Conservation (phyloP, 2,329 filamentous ascomycete genomes). For the Arthrobotrys musiformis region DNA sequence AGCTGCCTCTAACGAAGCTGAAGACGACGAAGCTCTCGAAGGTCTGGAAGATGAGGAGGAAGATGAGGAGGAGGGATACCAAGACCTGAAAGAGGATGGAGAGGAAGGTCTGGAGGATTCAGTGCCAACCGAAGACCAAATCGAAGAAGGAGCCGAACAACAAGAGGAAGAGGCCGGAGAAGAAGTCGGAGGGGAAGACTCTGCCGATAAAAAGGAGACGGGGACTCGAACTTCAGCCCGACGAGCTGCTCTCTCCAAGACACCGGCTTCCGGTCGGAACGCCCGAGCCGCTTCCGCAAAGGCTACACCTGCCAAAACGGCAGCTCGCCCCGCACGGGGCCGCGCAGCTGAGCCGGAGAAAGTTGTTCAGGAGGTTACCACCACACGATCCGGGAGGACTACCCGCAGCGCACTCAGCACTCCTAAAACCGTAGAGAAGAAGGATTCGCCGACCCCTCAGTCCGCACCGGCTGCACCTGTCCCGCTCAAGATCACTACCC, state of each 20-base stretch:
- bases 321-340: not conserved
- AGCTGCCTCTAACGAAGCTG: slow-evolving; percentile 12
- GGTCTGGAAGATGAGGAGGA: not conserved
- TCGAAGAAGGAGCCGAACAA: not conserved
- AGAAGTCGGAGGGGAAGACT: slow-evolving; percentile 10
- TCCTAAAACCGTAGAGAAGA: slow-evolving; percentile 33
- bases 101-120: not conserved
- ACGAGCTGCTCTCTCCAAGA: slow-evolving; percentile 34
- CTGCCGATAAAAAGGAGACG: slow-evolving; percentile 25
- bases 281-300: slow-evolving; percentile 9
- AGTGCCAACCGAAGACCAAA: not conserved
- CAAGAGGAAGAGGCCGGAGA: slow-evolving; percentile 1
- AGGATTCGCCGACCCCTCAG: slow-evolving; percentile 27
- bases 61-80: not conserved
- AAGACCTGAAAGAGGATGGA: slow-evolving; percentile 15
- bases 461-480: slow-evolving; percentile 8
- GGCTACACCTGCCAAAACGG: slow-evolving; percentile 9
- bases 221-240: slow-evolving; percentile 26
- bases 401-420: slow-evolving; percentile 48
- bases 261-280: slow-evolving; percentile 4
- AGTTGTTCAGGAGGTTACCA: slow-evolving; percentile 49
- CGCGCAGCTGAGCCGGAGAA: slow-evolving; percentile 34
- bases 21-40: not conserved
- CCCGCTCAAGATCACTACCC: slow-evolving; percentile 49
- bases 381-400: slow-evolving; percentile 50